Base-by-base conservation (phyloP, 208 protist species). In the Naegleria lovaniensis region DNA sequence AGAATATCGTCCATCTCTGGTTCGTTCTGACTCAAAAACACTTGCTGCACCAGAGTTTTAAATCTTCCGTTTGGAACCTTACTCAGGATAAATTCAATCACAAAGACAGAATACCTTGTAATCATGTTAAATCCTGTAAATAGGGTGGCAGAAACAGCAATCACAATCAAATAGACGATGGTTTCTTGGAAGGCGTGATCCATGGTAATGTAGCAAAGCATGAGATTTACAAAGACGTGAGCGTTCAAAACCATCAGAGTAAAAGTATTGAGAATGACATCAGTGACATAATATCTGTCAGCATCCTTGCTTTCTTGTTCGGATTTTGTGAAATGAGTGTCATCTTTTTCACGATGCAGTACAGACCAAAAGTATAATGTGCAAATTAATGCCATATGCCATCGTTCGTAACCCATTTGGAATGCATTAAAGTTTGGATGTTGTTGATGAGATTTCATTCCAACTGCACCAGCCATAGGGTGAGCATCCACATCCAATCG, bases 391-490 rank as follows among this genome's bases (percentile, higher is more conserved):
- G 9, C 19, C 38, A 43, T 85, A 87, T 67, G 33, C 85, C 85
- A 89, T 29, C 51, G 51, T 89, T 89, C 85, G 22, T 33, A 52
- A 67, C 36, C 85, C 85, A 89, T 89, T 89, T 89, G 85, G 85
- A 89, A 89, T 89, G 48, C 85, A 89, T 89, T 89, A 48, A 89
- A 89, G 36, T 22, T n/a, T 40, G 85, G 85, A 67, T 89, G 36
- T 38, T 33, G 11, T 67, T 89, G 85, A 40, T 89, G 41, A 29
- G 85, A 89, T 67, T n/a, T 52, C 85, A 89, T 89, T n/a, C 85
- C 85, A 22, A 67, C 25, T 67, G 48, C 85, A 67, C 85, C 85
- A 41, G 85, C 48, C 22, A 40, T 41, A 19, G 85, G 85, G 40
- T 52, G 41, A 29, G 85, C 85, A 89, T 89, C 85, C 33, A 89